Evolutionary conservation across 179 eudicot species (phyloP), one percentile per base, ranked within the genome.

Genomic region (Corrigiola litoralis): DNA sequence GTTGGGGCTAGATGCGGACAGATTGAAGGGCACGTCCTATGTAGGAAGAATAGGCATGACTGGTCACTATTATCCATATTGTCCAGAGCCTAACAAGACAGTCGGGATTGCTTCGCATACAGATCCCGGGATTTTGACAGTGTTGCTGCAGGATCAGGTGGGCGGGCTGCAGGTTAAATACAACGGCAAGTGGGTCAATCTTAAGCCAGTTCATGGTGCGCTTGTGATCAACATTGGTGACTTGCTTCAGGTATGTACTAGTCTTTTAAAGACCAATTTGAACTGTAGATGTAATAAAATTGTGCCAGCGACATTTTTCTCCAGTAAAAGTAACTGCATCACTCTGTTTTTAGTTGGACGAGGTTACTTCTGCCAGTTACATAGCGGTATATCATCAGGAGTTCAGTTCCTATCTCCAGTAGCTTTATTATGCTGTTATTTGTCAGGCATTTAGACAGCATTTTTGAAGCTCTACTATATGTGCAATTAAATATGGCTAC

Each of bases 191-290:
- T 88, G 96, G 96, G 65, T 84, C 24, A 72, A 77, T 66, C 79
- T 84, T 20, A 79, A 77, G 61, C 85, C 87, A 10, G 59, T 82
- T 5, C 77, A 65, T 21, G 90, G 88, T 18, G 90, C 86, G 37
- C 74, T 88, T 57, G 84, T 88, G 10, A 63, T 88, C 57, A 85
- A 86, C 67, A 71, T 86, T 18, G 96, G 96, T 1, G 96, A 88
- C 72, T 67, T 78, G 9, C 69, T 88, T 65, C 89, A 86, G 86
- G 92, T 84, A 75, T 12, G 2, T 29, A n/a, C n/a, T n/a, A n/a
- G n/a, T n/a, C n/a, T n/a, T n/a, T n/a, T n/a, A n/a, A n/a, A n/a
- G n/a, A n/a, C n/a, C n/a, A n/a, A n/a, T n/a, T n/a, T n/a, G n/a
- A n/a, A n/a, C n/a, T n/a, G n/a, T n/a, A n/a, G n/a, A n/a, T n/a